Base-by-base conservation (phyloP, 2,329 filamentous ascomycete genomes). In the Nakataea oryzae region DNA sequence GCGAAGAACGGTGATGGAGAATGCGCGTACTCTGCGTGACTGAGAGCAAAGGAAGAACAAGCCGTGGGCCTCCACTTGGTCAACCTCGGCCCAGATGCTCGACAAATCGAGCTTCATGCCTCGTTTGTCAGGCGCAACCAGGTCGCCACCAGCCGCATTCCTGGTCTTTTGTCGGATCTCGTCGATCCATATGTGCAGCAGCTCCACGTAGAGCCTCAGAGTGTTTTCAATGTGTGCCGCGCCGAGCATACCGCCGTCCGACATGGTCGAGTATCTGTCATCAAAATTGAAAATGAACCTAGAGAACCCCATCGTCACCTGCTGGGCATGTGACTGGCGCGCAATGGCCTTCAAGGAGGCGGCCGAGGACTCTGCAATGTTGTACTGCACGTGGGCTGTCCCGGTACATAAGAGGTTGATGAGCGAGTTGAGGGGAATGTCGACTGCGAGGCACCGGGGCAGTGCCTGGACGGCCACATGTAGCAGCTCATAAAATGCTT, bases 221-320 rank as follows among this genome's bases (percentile, higher is more conserved):
- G 95, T 99, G 67, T 88, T 96, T 72, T 99, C 95, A 63, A 99
- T 97, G 70, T 99, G 95, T 5, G 88, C 90, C 41, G 91, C 87
- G 0, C 93, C 95, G 28, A 99, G 85, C 87, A 99, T 95, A 2
- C 95, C 95, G 34, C 96, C 95, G 70, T 99, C 95, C 12, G 93
- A 96, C 87, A 97, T 97, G 34, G 95, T 97, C 1, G 93, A 91
- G 73, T 99, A 99, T 28, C 93, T 87, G 67, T 96, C 93, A 73
- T 99, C 96, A 72, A 97, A 99, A 68, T 95, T 96, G 78, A 99
- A 99, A 61, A 99, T 99, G 74, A 97, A 99, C 29, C 93, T 84
- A 50, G 95, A 91, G 74, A 99, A 99, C 0, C 95, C 93, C 74
- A 96, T 96, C 0, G 93, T 96, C 3, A 99, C 95, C 73, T 95